Conservation (phyloP, 495 filamentous ascomycete species). For the Penicillium cataractarum region DNA sequence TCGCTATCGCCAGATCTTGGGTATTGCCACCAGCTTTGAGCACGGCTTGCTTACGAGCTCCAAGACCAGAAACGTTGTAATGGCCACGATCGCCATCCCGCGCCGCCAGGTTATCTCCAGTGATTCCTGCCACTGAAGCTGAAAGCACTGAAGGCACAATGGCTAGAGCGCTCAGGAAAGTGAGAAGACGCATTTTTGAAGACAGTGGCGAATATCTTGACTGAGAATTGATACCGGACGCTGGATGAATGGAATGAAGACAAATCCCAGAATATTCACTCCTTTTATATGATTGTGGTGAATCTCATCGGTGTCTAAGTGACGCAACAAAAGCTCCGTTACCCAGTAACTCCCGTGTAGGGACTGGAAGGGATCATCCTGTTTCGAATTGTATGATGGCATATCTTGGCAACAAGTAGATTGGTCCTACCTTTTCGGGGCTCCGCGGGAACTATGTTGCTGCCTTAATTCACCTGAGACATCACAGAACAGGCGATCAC, state of each 20-base stretch:
- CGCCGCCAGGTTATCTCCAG: conserved; percentile 18
- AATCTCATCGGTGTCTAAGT: background rate
- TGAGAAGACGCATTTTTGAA: conserved; percentile 10
- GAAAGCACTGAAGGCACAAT: conserved; percentile 15
- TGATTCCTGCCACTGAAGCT: background rate
- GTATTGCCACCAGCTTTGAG: conserved; percentile 39
- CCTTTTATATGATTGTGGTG: background rate
- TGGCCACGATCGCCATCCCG: conserved; percentile 27
- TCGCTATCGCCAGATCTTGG: conserved; percentile 45
- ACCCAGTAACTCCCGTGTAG: background rate
- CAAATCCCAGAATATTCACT: no score
- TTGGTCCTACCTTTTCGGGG: background rate
- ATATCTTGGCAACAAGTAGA: background rate
- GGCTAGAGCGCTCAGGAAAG: conserved; percentile 12
- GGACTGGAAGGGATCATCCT: background rate
- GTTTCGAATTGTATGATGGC: background rate
- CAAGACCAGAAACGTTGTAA: conserved; percentile 37
- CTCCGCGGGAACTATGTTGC: background rate
- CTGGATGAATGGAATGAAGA: background rate
- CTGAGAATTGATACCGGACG: background rate
- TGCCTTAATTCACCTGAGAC: background rate
- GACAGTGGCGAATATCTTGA: background rate
- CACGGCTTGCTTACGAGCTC: conserved; percentile 39
- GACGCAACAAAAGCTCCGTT: background rate
- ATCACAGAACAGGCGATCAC: background rate